These are phyloP conservation scores for Diatrype stigma DNA, from an alignment of 2,329 filamentous ascomycete genomes.

Conservation along the genomic window DNA sequence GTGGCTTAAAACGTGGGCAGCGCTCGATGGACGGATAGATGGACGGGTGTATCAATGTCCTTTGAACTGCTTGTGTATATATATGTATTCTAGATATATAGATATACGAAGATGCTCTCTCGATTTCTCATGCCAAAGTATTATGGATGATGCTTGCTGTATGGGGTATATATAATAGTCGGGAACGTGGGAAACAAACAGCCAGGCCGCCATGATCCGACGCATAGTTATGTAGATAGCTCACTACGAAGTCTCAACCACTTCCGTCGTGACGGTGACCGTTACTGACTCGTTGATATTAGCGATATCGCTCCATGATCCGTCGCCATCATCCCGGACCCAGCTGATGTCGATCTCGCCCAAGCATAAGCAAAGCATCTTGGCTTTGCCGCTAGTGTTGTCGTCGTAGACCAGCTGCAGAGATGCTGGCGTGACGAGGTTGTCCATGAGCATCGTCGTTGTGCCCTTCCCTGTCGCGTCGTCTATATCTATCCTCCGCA, in stretches of 20 bases:
- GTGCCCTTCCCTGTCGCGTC: slow-evolving; percentile 12
- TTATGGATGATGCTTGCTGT: too few relatives aligned
- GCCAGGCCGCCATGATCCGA: neutral
- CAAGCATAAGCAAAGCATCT: slow-evolving; percentile 25
- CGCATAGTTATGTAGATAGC: neutral
- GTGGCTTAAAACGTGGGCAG: too few relatives aligned
- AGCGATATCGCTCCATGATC: slow-evolving; percentile 22
- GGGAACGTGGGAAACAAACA: neutral
- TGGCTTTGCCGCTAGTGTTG: slow-evolving; percentile 10
- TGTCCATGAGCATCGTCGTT: slow-evolving; percentile 15
- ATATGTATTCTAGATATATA: too few relatives aligned
- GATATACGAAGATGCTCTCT: too few relatives aligned
- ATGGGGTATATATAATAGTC: neutral
- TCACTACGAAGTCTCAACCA: neutral
- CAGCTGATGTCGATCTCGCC: slow-evolving; percentile 29
- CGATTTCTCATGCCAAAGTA: too few relatives aligned
- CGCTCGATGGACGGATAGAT: too few relatives aligned
- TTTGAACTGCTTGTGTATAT: too few relatives aligned
- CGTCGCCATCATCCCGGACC: slow-evolving; percentile 18
- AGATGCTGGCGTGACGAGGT: slow-evolving; percentile 25
- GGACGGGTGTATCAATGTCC: too few relatives aligned
- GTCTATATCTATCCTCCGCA: slow-evolving; percentile 23
- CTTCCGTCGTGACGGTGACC: slow-evolving; percentile 12
- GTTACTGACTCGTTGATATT: slow-evolving; percentile 22
- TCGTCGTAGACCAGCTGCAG: slow-evolving; percentile 17